These are phyloP conservation scores for Eucalyptus leucophloia DNA, from an alignment of 345 rosid genomes.

Conservation along the genomic window DNA sequence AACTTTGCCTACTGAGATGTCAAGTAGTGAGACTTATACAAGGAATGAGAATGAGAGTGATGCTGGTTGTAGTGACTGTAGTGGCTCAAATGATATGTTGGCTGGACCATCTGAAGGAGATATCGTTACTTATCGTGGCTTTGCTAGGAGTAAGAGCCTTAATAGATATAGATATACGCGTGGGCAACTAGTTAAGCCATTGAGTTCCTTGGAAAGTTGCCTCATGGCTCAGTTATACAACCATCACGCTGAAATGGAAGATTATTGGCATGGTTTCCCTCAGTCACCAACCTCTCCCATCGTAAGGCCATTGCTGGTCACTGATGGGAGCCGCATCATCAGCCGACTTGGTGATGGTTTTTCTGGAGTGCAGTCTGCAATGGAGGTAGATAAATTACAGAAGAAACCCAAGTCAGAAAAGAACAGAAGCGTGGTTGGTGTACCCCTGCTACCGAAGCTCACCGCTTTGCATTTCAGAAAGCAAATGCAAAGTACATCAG, in stretches of 20 bases:
- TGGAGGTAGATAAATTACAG: constrained; percentile 1
- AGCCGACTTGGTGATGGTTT: constrained; percentile 21
- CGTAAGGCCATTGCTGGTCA: constrained; percentile 44
- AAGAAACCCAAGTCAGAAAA: constrained; percentile 3
- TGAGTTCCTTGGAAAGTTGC: constrained; percentile 48
- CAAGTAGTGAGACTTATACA: background rate
- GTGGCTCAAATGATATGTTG: background rate
- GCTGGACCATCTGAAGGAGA: constrained; percentile 1
- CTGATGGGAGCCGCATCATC: constrained; percentile 42
- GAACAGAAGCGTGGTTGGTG: constrained; percentile 9
- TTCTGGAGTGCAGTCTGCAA: background rate
- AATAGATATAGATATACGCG: constrained; percentile 21
- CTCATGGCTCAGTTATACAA: constrained; percentile 54
- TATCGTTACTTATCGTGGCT: constrained; percentile 3
- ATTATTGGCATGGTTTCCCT: constrained; percentile 20
- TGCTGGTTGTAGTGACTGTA: background rate
- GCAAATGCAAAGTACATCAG: constrained; percentile 20
- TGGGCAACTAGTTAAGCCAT: constrained; percentile 24
- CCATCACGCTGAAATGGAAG: constrained; percentile 32
- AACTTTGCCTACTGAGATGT: constrained; percentile 5
- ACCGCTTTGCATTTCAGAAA: constrained; percentile 6
- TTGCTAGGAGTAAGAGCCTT: constrained; percentile 18
- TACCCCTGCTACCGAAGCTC: constrained; percentile 40
- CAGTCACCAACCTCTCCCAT: constrained; percentile 27
- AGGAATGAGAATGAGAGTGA: background rate